These are phyloP conservation scores for Cordia subcordata DNA, from an alignment of 257 asterid genomes.

Conservation along the genomic window DNA sequence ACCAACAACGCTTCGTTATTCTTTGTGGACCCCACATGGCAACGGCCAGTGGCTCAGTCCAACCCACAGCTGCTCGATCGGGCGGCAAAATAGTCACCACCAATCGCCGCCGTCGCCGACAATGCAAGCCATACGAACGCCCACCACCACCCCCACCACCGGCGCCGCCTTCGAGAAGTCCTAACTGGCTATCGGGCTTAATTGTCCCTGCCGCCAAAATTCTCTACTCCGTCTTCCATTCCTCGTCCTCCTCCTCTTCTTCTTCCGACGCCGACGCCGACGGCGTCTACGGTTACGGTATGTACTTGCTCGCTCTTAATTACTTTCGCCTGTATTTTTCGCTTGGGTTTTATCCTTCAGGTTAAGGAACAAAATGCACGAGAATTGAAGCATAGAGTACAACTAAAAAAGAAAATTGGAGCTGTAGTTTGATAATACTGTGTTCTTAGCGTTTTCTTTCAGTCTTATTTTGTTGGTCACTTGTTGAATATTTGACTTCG, in stretches of 20 bases:
- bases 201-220: constrained; percentile 56
- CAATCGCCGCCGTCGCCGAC: constrained; percentile 7
- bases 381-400: too few species aligned
- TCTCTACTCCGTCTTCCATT: constrained; percentile 51
- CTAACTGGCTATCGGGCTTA: constrained; percentile 33
- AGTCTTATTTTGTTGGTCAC: too few species aligned
- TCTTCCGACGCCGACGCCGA: constrained; percentile 14
- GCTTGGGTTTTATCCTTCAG: neutral
- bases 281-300: constrained; percentile 29
- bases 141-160: constrained; percentile 44
- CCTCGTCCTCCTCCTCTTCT: constrained; percentile 42
- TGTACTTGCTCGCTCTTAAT: neutral
- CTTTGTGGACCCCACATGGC: too few species aligned
- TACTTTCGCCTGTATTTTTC: neutral
- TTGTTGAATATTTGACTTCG: too few species aligned
- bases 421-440: too few species aligned
- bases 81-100: constrained; percentile 37
- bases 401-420: too few species aligned
- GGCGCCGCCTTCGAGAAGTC: constrained; percentile 26
- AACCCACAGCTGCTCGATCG: neutral
- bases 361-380: too few species aligned
- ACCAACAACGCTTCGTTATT: too few species aligned
- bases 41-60: too few species aligned
- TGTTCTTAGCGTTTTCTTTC: too few species aligned
- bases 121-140: constrained; percentile 12